These are phyloP conservation scores for Hypoxylon trugodes DNA, from an alignment of 495 filamentous ascomycete genomes.

Conservation along the genomic window DNA sequence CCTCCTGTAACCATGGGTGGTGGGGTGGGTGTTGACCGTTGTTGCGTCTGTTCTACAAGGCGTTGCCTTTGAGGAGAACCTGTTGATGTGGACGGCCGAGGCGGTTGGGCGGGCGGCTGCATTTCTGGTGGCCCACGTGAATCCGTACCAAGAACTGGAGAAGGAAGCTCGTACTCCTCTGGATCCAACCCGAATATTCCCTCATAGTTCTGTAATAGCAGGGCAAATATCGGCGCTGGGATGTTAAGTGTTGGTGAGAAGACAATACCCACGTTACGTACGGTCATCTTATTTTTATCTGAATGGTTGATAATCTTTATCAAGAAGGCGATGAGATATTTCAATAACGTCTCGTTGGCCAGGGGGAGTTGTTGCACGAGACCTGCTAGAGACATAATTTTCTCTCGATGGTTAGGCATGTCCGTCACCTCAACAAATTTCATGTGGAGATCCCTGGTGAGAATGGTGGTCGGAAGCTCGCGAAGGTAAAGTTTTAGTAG, in stretches of 20 bases:
- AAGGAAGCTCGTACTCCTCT: constrained; percentile 63
- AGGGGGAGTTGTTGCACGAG: constrained; percentile 85
- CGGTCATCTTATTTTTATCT: constrained; percentile 96
- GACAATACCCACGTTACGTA: constrained; percentile 96
- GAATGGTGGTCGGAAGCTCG: constrained; percentile 87
- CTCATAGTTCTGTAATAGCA: constrained; percentile 91
- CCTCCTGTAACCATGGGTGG: constrained; percentile 48
- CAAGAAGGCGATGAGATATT: constrained; percentile 84
- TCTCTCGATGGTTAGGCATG: constrained; percentile 76
- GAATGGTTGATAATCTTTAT: constrained; percentile 89
- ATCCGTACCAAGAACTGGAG: constrained; percentile 35
- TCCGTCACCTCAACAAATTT: constrained; percentile 89
- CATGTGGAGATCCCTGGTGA: constrained; percentile 88
- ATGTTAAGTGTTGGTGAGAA: constrained; percentile 99
- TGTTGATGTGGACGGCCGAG: constrained; percentile 53
- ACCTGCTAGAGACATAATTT: constrained; percentile 81
- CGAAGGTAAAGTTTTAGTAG: constrained; percentile 93
- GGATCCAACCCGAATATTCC: constrained; percentile 80
- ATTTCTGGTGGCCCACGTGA: constrained; percentile 21
- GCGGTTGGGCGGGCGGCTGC: constrained; percentile 36
- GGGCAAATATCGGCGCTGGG: constrained; percentile 89
- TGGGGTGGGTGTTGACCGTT: constrained; percentile 54
- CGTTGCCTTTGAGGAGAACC: constrained; percentile 55
- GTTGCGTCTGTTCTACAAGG: constrained; percentile 50
- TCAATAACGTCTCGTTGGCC: constrained; percentile 79